Evolutionary conservation across 768 basidiomycete species (phyloP), one percentile per base, ranked within the genome.

Genomic region (Mycena chlorophos): DNA sequence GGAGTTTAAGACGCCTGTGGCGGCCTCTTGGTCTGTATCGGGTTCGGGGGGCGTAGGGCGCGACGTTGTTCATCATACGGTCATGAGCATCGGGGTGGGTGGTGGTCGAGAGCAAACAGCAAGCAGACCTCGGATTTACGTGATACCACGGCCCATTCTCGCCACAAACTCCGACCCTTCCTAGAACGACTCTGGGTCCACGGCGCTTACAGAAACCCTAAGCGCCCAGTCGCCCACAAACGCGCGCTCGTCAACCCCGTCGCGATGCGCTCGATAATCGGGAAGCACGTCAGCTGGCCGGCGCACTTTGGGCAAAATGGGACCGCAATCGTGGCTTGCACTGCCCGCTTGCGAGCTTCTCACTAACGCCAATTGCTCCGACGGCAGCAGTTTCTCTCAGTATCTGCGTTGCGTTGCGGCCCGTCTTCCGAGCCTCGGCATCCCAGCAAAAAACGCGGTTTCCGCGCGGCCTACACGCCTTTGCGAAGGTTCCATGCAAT

Each of bases 311-410:
- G 45, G 45, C 45, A 46, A 46, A 13, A 13, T 26, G 13, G 45
- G 45, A 46, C 45, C 45, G 27, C 45, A 20, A 5, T 10, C 5
- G 13, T 46, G 45, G 45, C 12, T 46, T 46, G 45, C 45, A 46
- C 45, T 26, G 45, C 45, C 45, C 26, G 45, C 26, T 25, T 4
- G 22, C 22, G 31, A 8, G 31, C 45, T 46, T 46, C 45, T 46
- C 45, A 46, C 45, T 46, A 46, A 46, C 45, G 20, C 45, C 45
- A 23, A 25, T 23, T 27, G 45, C 45, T 46, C 45, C 45, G n/a
- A 46, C 45, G 25, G 45, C 45, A 46, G 23, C 45, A 25, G 5
- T 28, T 27, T 26, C 5, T 26, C 23, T n/a, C n/a, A n/a, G n/a
- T n/a, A n/a, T n/a, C n/a, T n/a, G n/a, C 31, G 31, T 34, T 17